These are phyloP conservation scores for Chrysanthemum makinoi DNA, from an alignment of 129 eudicot species.

Conservation along the genomic window DNA sequence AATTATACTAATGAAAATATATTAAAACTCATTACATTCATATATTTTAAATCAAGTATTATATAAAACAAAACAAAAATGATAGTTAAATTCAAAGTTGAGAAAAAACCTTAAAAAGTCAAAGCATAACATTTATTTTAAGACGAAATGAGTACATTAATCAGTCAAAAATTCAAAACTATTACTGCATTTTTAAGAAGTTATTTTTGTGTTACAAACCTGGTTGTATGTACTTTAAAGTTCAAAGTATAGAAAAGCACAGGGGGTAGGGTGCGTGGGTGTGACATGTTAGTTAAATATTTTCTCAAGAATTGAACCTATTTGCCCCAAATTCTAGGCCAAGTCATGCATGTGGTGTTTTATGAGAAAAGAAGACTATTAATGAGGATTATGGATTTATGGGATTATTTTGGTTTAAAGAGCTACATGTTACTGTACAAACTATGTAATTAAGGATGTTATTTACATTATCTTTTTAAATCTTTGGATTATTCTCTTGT, in stretches of 20 bases:
- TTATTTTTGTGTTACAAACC: slow-evolving; percentile 25
- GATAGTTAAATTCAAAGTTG: background rate
- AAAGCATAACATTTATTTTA: background rate
- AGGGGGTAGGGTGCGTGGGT: background rate
- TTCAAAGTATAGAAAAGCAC: slow-evolving; percentile 28
- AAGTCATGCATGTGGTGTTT: slow-evolving; percentile 5
- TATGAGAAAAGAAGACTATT: slow-evolving; percentile 24
- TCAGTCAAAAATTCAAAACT: too few relatives aligned
- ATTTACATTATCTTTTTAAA: background rate
- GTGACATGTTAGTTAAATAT: background rate
- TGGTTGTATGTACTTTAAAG: slow-evolving; percentile 30
- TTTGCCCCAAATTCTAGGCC: slow-evolving; percentile 32
- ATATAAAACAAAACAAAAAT: too few relatives aligned
- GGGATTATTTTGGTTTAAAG: background rate
- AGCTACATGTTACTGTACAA: background rate
- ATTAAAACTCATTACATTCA: too few relatives aligned
- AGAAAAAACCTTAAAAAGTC: slow-evolving; percentile 17
- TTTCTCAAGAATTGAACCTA: slow-evolving; percentile 24
- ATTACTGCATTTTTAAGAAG: too few relatives aligned
- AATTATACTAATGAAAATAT: too few relatives aligned
- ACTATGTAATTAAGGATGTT: background rate
- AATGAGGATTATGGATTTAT: slow-evolving; percentile 18
- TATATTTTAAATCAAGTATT: too few relatives aligned
- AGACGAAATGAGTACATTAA: too few relatives aligned
- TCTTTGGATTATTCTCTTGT: background rate